These are phyloP conservation scores for Saturnispora diversa DNA, from an alignment of 805 yeast species.

Conservation along the genomic window DNA sequence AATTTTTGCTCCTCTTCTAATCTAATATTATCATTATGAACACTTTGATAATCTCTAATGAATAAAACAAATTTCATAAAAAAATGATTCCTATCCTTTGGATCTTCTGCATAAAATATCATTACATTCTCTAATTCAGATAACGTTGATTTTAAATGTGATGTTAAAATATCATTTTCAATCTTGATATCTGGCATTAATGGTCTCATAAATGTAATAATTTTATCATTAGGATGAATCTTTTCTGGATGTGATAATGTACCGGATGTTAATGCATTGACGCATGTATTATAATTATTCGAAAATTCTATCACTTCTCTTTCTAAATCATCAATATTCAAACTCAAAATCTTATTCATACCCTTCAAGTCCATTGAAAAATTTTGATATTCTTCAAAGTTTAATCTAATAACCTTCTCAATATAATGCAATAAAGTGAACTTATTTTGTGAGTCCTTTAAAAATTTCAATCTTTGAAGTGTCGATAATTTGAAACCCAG, in stretches of 20 bases:
- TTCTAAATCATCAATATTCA: slow-evolving; percentile 55
- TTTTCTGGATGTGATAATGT: slow-evolving; percentile 52
- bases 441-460: slow-evolving; percentile 63
- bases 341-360: slow-evolving; percentile 47
- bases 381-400: slow-evolving; percentile 54
- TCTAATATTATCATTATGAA: slow-evolving; percentile 55
- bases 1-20: slow-evolving; percentile 61
- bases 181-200: slow-evolving; percentile 30
- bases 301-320: slow-evolving; percentile 51
- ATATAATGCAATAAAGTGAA: slow-evolving; percentile 69
- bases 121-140: slow-evolving; percentile 49
- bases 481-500: slow-evolving; percentile 65
- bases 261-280: slow-evolving; percentile 50
- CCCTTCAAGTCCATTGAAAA: slow-evolving; percentile 54
- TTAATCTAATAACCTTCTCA: slow-evolving; percentile 55
- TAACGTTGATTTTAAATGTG: slow-evolving; percentile 43
- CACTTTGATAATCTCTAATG: slow-evolving; percentile 52
- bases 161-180: slow-evolving; percentile 38
- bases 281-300: slow-evolving; percentile 42
- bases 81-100: slow-evolving; percentile 49
- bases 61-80: slow-evolving; percentile 56
- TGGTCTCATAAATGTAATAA: slow-evolving; percentile 46
- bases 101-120: slow-evolving; percentile 68
- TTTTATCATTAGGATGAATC: slow-evolving; percentile 60
- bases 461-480: slow-evolving; percentile 58